Base-by-base conservation (phyloP, 1,139 yeast genomes). In the Pichia sp. region DNA sequence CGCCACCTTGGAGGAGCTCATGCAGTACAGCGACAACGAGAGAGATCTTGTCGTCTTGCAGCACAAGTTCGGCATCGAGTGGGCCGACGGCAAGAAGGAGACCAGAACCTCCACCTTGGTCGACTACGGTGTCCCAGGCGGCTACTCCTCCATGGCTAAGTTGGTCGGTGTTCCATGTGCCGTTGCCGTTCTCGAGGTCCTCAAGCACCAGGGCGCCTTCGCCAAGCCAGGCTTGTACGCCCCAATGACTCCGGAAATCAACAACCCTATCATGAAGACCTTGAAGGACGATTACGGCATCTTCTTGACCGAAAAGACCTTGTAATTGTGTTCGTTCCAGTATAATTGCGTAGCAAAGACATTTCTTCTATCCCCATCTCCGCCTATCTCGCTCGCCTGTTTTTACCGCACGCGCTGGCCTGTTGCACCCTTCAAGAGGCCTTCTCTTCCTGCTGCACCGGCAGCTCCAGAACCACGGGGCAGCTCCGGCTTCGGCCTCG, bases 81-180 rank as follows among this genome's bases (percentile, higher is more conserved):
- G 96, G 93, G 90, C 93, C 57, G 93, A 93, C 68, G 98, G 98
- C 65, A 75, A 84, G 62, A 81, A 80, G 56, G 98, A 93, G 77
- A 80, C 85, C 62, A 90, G 98, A 80, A 92, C 98, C 57, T 87
- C 98, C 32, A 93, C 99, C 61, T 79, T 93, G 71, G 93, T 90
- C 51, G 97, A 90, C 74, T 90, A 88, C 73, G 99, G 99, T 77
- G 84, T 81, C 66, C 90, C 90, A 67, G 82, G 87, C 58, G 97
- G 98, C 57, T 93, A 92, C 82, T 87, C 97, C 47, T 92, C 98
- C 51, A 93, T 93, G 99, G 99, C 99, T 64, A 92, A 93, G 72
- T 81, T 90, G 64, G 99, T 93, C 57, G 99, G 99, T 77, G 95
- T 90, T 63, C 99, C 99, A 63, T 93, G 97, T 75, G 97, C 97